Percentiles rank a stretch among this genome's conserved stretches.
These are phyloP conservation scores for Colletotrichum sp. DNA, from an alignment of 2,329 filamentous ascomycete genomes.

Conservation along the genomic window DNA sequence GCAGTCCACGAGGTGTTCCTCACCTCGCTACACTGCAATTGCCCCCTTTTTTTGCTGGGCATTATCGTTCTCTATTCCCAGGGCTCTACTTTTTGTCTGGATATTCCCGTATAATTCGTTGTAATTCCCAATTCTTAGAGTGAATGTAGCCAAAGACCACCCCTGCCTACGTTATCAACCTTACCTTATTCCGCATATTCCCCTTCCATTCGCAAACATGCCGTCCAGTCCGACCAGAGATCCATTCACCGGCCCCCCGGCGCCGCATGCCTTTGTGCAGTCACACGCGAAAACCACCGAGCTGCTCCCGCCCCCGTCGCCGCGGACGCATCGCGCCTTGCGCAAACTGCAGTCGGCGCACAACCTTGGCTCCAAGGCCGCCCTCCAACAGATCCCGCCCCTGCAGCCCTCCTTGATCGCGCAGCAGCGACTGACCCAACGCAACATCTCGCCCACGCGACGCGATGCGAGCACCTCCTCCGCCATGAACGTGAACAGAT, in stretches of 20 bases:
- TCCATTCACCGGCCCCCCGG: conserved; percentile 25
- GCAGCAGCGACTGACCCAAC: conserved; percentile 62
- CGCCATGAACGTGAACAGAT: conserved; percentile 37
- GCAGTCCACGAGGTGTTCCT: conserved; percentile 15
- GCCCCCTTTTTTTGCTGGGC: not conserved
- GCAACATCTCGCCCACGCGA: conserved; percentile 24
- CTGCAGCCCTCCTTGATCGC: conserved; percentile 59
- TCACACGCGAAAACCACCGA: conserved; percentile 39
- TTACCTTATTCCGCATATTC: not conserved
- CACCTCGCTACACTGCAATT: conserved; percentile 12
- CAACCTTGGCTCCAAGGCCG: conserved; percentile 62
- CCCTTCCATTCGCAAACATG: conserved; percentile 2
- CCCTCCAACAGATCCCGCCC: conserved; percentile 39
- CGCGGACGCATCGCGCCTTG: conserved; percentile 69
- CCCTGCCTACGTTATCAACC: not conserved
- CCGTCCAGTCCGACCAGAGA: conserved; percentile 36
- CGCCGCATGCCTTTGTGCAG: conserved; percentile 22
- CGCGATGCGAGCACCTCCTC: conserved; percentile 20
- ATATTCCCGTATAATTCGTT: conserved; percentile 8
- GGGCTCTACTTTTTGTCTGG: not conserved
- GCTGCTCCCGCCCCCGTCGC: conserved; percentile 62
- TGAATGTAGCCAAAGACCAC: not conserved
- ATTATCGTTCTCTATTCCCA: not conserved
- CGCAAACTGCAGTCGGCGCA: conserved; percentile 80
- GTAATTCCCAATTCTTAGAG: conserved; percentile 1